These are phyloP conservation scores for Paulownia fortunei DNA, from an alignment of 257 asterid species.

Conservation along the genomic window DNA sequence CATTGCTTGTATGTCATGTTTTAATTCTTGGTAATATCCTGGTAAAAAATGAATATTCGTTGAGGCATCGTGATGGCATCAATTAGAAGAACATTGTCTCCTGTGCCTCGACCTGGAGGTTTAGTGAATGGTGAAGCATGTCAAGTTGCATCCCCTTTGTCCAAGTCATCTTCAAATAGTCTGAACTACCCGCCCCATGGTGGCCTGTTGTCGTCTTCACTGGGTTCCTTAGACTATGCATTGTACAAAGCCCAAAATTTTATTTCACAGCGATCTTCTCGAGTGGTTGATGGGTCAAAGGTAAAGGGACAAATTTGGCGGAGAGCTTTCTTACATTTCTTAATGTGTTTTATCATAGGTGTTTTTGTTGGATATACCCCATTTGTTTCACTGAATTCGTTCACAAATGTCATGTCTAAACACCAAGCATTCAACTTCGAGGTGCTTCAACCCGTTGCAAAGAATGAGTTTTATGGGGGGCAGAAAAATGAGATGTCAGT, in stretches of 20 bases:
- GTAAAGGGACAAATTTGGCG: slow-evolving; percentile 52
- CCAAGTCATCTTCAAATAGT: slow-evolving; percentile 50
- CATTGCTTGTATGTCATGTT: neutral
- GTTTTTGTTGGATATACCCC: slow-evolving; percentile 52
- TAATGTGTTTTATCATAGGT: slow-evolving; percentile 52
- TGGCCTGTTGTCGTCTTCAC: slow-evolving; percentile 34
- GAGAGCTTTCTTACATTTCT: slow-evolving; percentile 52
- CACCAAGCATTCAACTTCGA: slow-evolving; percentile 44
- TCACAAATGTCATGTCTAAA: slow-evolving; percentile 37
- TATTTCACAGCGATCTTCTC: slow-evolving; percentile 45
- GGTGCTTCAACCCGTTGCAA: slow-evolving; percentile 32
- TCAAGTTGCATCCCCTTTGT: slow-evolving; percentile 50
- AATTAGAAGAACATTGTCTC: slow-evolving; percentile 55
- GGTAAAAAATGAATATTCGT: neutral
- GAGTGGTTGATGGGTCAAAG: slow-evolving; percentile 49
- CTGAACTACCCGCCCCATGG: slow-evolving; percentile 38
- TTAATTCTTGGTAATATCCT: neutral
- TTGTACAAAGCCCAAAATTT: slow-evolving; percentile 39
- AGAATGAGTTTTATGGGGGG: slow-evolving; percentile 6
- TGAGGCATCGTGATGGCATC: slow-evolving; percentile 50
- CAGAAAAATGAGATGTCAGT: slow-evolving; percentile 29
- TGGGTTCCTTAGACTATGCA: slow-evolving; percentile 49
- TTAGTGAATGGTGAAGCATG: slow-evolving; percentile 48
- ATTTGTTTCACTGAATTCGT: slow-evolving; percentile 37
- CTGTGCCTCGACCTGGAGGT: slow-evolving; percentile 48